These are phyloP conservation scores for Fagus crenata DNA, from an alignment of 306 rosid genomes.

Conservation along the genomic window DNA sequence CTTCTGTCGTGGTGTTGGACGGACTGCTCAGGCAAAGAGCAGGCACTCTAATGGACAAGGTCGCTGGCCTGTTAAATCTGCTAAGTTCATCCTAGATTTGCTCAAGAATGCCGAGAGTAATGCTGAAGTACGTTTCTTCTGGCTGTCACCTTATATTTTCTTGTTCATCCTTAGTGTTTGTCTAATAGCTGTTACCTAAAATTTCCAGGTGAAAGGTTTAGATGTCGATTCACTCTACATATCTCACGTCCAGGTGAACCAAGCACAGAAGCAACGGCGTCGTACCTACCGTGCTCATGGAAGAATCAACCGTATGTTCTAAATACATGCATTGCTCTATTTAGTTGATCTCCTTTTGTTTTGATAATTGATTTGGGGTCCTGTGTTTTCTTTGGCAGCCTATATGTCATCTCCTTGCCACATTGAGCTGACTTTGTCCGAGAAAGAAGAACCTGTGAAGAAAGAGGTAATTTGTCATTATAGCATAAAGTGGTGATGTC, in stretches of 20 bases:
- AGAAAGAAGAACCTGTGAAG: slow-evolving; percentile 87
- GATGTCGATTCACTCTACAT: slow-evolving; percentile 73
- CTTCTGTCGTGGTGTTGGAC: slow-evolving; percentile 88
- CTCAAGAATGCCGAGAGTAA: slow-evolving; percentile 96
- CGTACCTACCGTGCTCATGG: slow-evolving; percentile 94
- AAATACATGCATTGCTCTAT: neutral
- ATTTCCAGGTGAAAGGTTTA: slow-evolving; percentile 77
- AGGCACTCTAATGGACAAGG: slow-evolving; percentile 97
- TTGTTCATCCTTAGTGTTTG: neutral
- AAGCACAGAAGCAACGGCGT: slow-evolving; percentile 87
- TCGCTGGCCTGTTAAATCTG: slow-evolving; percentile 93
- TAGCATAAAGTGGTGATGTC: neutral
- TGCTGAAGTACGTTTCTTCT: slow-evolving; percentile 61
- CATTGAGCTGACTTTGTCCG: slow-evolving; percentile 77
- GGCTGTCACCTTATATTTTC: too few species aligned
- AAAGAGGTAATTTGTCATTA: slow-evolving; percentile 60
- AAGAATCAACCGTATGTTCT: slow-evolving; percentile 80
- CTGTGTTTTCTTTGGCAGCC: slow-evolving; percentile 41
- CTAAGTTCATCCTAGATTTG: slow-evolving; percentile 76
- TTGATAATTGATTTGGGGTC: neutral
- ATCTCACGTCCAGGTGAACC: slow-evolving; percentile 91
- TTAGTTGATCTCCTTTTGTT: neutral
- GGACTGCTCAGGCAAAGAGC: slow-evolving; percentile 90
- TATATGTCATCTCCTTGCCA: slow-evolving; percentile 98
- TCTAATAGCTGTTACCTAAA: neutral